phyloP scores from a whole-genome alignment of 2,329 filamentous ascomycete species.

The Aspergillus sp. region DNA sequence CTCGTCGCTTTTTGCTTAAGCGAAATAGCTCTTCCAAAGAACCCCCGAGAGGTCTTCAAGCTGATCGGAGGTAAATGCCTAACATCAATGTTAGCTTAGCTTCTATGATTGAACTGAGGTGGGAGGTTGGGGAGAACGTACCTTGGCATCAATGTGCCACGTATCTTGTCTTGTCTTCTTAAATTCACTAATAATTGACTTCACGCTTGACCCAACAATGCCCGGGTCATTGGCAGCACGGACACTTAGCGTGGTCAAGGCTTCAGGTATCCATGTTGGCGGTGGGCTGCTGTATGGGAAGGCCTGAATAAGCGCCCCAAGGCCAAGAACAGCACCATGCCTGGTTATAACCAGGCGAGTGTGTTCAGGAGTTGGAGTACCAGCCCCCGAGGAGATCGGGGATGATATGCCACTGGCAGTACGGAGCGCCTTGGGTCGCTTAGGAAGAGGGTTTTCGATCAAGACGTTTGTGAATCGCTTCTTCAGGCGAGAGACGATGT shows the following conservation, averaged over 20 bases:
- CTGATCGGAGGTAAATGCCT: conserved; percentile 86
- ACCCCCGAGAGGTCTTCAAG: conserved; percentile 94
- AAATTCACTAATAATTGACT: conserved; percentile 91
- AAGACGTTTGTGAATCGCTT: conserved; percentile 76
- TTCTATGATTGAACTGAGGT: background rate
- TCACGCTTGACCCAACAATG: conserved; percentile 92
- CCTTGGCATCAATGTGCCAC: conserved; percentile 97
- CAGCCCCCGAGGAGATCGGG: conserved; percentile 44
- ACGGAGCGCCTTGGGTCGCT: conserved; percentile 49
- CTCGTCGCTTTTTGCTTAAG: conserved; percentile 47
- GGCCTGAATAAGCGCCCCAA: conserved; percentile 88
- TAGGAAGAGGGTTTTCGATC: conserved; percentile 83
- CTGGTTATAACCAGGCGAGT: conserved; percentile 77
- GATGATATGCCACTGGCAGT: conserved; percentile 37
- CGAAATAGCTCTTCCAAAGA: conserved; percentile 99
- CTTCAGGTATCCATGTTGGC: conserved; percentile 89
- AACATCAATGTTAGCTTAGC: conserved; percentile 4
- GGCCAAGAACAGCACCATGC: conserved; percentile 86
- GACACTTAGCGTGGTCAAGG: conserved; percentile 79
- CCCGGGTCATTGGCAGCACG: conserved; percentile 86
- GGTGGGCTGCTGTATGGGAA: conserved; percentile 96
- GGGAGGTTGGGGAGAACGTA: conserved; percentile 48
- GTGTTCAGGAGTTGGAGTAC: conserved; percentile 52
- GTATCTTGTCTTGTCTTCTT: conserved; percentile 99
- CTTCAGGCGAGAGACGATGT: conserved; percentile 74